Base-by-base conservation (phyloP, 2,329 filamentous ascomycete genomes). In the Claviceps purpurea region DNA sequence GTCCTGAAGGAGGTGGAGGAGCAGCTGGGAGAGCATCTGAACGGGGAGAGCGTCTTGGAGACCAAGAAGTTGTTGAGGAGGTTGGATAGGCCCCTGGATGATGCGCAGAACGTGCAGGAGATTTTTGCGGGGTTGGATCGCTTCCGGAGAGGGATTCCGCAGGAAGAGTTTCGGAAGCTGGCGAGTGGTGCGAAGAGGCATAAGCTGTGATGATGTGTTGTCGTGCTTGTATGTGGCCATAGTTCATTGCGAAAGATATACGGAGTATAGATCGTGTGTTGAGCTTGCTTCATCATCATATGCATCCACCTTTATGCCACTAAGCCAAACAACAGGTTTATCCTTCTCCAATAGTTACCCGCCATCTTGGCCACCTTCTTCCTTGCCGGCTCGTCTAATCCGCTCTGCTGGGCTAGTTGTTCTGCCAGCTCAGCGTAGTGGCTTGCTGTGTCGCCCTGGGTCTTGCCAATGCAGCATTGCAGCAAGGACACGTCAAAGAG, bases 121-220 rank as follows among this genome's bases (percentile, higher is more conserved):
- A 88, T 93, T 1, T 90, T 95, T 73, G 84, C 79, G 2, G 91
- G 90, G 0, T 65, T 97, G 63, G 83, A 90, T 56, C 74, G 89
- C 54, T 96, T 97, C 63, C 66, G 87, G 58, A 78, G 71, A 55
- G 89, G 89, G 0, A 75, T 89, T 44, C 93, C 93, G 20, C 89
- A 96, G 73, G 78, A 85, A 66, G 88, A 97, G 73, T 97, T 97
- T 65, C 72, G 76, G 62, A 90, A 87, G 75, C 72, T 97, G 64
- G 89, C 89, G 1, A 81, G 75, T 56, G 89, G 91, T 13, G 81
- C 93, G 76, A 97, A 96, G 80, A 88, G 84, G 65, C 93, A 98
- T 71, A 97, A 97, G 73, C 71, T 97, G 66, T 95, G 20, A 51
- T 1, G 20, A 13, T 16, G 37, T 16, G n/a, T 52, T n/a, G 44